These are phyloP conservation scores for Podosphaera xanthii DNA, from an alignment of 2,329 filamentous ascomycete species.

Conservation along the genomic window DNA sequence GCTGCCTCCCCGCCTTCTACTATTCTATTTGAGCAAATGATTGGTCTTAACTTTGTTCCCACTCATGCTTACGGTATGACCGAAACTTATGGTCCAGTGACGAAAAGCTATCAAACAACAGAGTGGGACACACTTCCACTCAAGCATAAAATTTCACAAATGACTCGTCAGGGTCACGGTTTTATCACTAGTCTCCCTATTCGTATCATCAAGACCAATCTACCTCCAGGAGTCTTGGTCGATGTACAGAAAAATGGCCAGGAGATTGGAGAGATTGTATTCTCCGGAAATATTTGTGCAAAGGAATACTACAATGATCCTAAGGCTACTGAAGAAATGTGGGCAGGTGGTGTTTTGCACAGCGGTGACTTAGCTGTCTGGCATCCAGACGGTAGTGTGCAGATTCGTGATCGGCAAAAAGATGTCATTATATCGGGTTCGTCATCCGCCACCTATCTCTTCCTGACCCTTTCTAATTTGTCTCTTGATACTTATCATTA, in stretches of 20 bases:
- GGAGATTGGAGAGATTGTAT: conserved; percentile 69
- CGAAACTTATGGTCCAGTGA: conserved; percentile 88
- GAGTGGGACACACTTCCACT: conserved; percentile 53
- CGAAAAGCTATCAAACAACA: conserved; percentile 74
- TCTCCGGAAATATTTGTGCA: conserved; percentile 75
- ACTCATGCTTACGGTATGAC: conserved; percentile 82
- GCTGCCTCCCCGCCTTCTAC: conserved; percentile 78
- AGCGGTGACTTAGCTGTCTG: conserved; percentile 84
- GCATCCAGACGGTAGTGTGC: conserved; percentile 73
- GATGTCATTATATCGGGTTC: conserved; percentile 91
- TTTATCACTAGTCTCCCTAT: conserved; percentile 65
- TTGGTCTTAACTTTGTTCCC: conserved; percentile 54
- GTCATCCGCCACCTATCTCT: conserved; percentile 8
- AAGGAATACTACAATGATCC: conserved; percentile 82
- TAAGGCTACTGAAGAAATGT: conserved; percentile 67
- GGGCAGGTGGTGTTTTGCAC: conserved; percentile 66
- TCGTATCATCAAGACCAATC: conserved; percentile 60
- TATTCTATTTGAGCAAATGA: conserved; percentile 84
- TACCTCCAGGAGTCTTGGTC: conserved; percentile 39
- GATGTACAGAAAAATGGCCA: conserved; percentile 48
- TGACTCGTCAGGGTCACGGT: conserved; percentile 87
- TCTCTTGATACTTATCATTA: neutral
- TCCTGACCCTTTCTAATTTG: neutral
- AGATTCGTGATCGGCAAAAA: conserved; percentile 85
- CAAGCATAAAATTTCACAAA: conserved; percentile 63